phyloP scores from a whole-genome alignment of 1,139 yeast genomes.

The Saccharomycopsis hybrid region DNA sequence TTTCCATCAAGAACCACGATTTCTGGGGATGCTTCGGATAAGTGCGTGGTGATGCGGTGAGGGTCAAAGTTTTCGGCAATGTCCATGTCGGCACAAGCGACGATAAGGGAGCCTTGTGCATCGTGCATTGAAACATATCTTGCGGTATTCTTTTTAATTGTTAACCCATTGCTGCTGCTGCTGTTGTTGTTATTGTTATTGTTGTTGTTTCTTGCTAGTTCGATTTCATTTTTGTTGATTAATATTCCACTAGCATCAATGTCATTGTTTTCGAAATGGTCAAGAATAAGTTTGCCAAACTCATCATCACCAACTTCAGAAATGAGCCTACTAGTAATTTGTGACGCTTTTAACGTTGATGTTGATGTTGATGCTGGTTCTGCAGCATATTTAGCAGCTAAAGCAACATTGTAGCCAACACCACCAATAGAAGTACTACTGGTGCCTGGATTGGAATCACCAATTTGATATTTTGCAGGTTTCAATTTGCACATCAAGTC shows the following conservation, averaged over 20 bases:
- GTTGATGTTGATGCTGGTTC: too few relatives aligned
- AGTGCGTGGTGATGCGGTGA: conserved; percentile 34
- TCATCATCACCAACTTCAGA: conserved; percentile 57
- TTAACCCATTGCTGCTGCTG: too few relatives aligned
- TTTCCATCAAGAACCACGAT: conserved; percentile 30
- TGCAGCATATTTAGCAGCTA: conserved; percentile 35
- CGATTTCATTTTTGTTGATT: conserved; percentile 24
- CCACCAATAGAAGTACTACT: conserved; percentile 65
- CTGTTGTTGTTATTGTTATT: too few relatives aligned
- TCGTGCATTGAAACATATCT: conserved; percentile 70
- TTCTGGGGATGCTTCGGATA: conserved; percentile 34
- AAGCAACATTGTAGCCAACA: conserved; percentile 72
- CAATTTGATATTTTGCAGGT: conserved; percentile 30
- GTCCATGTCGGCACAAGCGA: conserved; percentile 84
- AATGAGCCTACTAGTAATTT: conserved; percentile 39
- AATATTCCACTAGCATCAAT: conserved; percentile 40
- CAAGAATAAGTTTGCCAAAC: conserved; percentile 40
- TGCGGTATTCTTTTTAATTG: too few relatives aligned
- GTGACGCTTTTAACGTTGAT: conserved; percentile 16
- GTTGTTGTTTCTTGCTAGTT: too few relatives aligned
- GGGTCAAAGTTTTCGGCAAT: conserved; percentile 49
- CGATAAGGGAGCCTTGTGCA: conserved; percentile 51
- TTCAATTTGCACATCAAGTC: conserved; percentile 53
- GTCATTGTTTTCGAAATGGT: conserved; percentile 27
- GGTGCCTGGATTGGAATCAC: conserved; percentile 72